Percentiles rank a stretch among this genome's conserved stretches.
Conservation (phyloP, 768 basidiomycete genomes). For the Boletus barrowsii region DNA sequence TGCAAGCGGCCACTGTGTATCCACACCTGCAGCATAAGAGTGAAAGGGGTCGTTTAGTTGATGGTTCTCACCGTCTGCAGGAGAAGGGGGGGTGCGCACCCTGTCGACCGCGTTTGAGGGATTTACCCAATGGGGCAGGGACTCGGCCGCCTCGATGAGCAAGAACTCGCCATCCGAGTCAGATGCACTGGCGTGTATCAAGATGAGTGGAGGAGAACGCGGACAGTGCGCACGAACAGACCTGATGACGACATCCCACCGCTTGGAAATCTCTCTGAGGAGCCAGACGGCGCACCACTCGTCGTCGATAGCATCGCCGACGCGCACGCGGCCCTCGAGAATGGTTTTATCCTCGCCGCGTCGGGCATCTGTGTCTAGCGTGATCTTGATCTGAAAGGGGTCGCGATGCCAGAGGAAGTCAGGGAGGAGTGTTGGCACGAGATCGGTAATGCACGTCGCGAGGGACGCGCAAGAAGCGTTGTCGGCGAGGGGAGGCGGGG, state of each 20-base stretch:
- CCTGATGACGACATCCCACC: constrained; percentile 83
- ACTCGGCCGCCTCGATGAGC: constrained; percentile 93
- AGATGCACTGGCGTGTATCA: constrained; percentile 38
- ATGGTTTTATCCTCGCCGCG: constrained; percentile 42
- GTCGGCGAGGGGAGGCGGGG: constrained; percentile 50
- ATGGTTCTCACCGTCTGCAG: constrained; percentile 30
- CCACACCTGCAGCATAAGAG: constrained; percentile 73
- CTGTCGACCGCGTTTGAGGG: constrained; percentile 91
- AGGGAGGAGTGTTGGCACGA: constrained; percentile 52
- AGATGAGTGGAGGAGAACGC: not conserved
- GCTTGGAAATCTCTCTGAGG: constrained; percentile 67
- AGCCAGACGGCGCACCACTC: constrained; percentile 97
- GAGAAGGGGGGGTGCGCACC: constrained; percentile 51
- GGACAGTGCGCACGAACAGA: constrained; percentile 33
- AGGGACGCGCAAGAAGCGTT: constrained; percentile 60
- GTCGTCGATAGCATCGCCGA: constrained; percentile 97
- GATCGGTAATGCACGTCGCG: constrained; percentile 61
- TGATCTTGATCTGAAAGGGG: constrained; percentile 73
- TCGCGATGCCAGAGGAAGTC: constrained; percentile 83
- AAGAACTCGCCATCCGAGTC: constrained; percentile 97
- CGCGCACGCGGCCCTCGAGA: constrained; percentile 81
- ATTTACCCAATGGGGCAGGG: constrained; percentile 84
- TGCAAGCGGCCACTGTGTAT: constrained; percentile 80
- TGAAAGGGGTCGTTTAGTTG: constrained; percentile 28
- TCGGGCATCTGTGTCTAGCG: constrained; percentile 39